phyloP scores from a whole-genome alignment of 2,329 filamentous ascomycete species.

The Sporothrix brunneoviolacea region DNA sequence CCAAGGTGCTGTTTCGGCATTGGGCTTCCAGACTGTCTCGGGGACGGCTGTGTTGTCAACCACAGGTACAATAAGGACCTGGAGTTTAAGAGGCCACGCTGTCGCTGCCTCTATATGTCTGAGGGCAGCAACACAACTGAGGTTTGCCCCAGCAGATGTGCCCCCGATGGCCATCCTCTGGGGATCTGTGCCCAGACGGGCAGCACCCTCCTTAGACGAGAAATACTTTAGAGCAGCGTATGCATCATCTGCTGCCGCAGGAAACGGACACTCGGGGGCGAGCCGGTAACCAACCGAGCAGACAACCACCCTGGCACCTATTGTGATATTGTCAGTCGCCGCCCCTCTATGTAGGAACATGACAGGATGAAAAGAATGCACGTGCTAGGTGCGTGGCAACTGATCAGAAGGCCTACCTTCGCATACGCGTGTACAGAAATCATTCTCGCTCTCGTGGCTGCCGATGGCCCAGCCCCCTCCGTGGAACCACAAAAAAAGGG shows the following conservation, averaged over 20 bases:
- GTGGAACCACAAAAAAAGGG: constrained; percentile 33
- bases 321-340: too few species aligned
- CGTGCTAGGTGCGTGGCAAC: background rate
- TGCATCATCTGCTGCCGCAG: background rate
- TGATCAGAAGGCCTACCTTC: constrained; percentile 11
- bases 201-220: background rate
- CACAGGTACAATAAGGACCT: background rate
- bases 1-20: constrained; percentile 3
- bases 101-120: background rate
- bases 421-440: constrained; percentile 28
- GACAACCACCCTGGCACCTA: background rate
- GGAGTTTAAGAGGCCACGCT: background rate
- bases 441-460: constrained; percentile 28
- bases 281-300: constrained; percentile 6
- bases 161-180: background rate
- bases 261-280: background rate
- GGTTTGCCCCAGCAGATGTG: background rate
- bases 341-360: background rate
- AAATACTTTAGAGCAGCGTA: background rate
- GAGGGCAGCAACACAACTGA: background rate
- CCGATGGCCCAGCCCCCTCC: constrained; percentile 35
- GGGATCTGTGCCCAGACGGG: background rate
- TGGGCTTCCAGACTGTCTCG: background rate
- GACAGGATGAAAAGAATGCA: background rate
- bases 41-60: constrained; percentile 1